Base-by-base conservation (phyloP, 495 filamentous ascomycete species). In the Trichoderma orchidacearum region DNA sequence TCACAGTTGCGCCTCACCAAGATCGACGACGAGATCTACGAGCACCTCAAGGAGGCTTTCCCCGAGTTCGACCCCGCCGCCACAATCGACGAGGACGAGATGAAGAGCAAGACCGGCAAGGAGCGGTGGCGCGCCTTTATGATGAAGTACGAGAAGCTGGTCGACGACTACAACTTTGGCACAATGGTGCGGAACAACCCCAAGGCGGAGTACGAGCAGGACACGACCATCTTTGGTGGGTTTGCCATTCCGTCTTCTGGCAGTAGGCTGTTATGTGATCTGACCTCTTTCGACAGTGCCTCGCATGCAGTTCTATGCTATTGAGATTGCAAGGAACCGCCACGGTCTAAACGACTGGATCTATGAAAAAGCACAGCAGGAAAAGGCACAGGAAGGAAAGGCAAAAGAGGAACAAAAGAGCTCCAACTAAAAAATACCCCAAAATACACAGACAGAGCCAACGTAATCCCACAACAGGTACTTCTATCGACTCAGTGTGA, bases 31-130 rank as follows among this genome's bases (percentile, higher is more conserved):
- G 91, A 95, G 17, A 99, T 99, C 70, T 84, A 85, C 70, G 83
- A 86, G 48, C 87, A 95, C 66, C 87, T 99, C 59, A 84, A 82
- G 70, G 70, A 72, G 48, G 86, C 87, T 21, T 96, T 99, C 67
- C 92, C 94, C 59, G 93, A 96, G 12, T 94, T 95, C 63, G 87
- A 97, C 66, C 82, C 90, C 11, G 76, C 80, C 48, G 78, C 66
- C 30, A 85, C 87, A 0, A 84, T 99, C 62, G 67, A 94, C 66
- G 93, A 99, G 71, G 86, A 96, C 59, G 74, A 85, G 59, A 96
- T 99, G 93, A 99, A 99, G 82, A 95, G 86, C 80, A 94, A 94
- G 74, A 75, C 75, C 12, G 94, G 93, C 66, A 99, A 99, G 77
- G 93, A 95, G 69, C 79, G 80, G 70, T 99, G 93, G 93, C 84